phyloP scores from a whole-genome alignment of 2,329 filamentous ascomycete species.

The Geosmithia morbida region DNA sequence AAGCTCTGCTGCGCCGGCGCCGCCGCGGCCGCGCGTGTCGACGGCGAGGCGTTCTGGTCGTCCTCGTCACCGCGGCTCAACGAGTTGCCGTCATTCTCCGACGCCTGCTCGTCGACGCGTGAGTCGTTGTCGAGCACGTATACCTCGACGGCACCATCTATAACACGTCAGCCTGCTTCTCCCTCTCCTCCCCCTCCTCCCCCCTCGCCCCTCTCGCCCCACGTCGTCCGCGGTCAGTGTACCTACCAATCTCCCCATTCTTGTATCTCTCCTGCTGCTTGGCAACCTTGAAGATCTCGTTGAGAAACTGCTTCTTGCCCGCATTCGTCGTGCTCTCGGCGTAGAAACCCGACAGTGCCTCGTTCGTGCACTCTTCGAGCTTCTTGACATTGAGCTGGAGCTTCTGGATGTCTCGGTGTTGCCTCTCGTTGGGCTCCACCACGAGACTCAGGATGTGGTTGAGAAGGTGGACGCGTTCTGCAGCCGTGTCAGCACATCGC shows the following conservation, averaged over 20 bases:
- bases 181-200: neutral
- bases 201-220: no score
- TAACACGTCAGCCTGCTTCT: neutral
- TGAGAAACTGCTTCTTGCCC: conserved; percentile 39
- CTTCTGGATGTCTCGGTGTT: conserved; percentile 37
- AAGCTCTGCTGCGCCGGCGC: conserved; percentile 11
- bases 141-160: conserved; percentile 32
- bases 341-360: conserved; percentile 44
- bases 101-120: conserved; percentile 28
- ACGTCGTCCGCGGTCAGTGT: neutral
- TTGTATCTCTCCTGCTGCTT: conserved; percentile 39
- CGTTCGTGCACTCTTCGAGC: conserved; percentile 42
- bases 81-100: conserved; percentile 29
- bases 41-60: conserved; percentile 20
- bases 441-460: conserved; percentile 46
- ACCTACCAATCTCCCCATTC: conserved; percentile 42
- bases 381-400: conserved; percentile 37
- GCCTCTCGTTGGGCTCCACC: conserved; percentile 30
- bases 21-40: conserved; percentile 12
- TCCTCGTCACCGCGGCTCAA: conserved; percentile 28
- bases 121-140: conserved; percentile 39
- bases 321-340: conserved; percentile 39
- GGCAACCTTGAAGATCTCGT: conserved; percentile 48
- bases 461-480: conserved; percentile 45
- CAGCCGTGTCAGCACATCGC: neutral